These are phyloP conservation scores for Paspalum vaginatum DNA, from an alignment of 176 grass and related monocot species.

Conservation along the genomic window DNA sequence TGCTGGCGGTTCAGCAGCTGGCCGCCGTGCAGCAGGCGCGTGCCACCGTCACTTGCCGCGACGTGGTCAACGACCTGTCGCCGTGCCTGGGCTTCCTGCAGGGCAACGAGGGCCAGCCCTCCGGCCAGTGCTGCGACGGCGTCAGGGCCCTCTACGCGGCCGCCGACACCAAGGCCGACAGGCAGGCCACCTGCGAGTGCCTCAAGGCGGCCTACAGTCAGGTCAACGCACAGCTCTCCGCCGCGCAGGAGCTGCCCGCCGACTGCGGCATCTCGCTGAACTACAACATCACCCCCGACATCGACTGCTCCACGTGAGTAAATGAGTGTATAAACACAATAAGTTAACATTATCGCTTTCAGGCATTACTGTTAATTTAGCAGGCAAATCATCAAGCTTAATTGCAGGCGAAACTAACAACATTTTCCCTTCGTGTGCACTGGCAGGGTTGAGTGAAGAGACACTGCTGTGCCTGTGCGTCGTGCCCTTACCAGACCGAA, in stretches of 20 bases:
- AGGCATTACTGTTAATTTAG: neutral
- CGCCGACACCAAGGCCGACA: constrained; percentile 12
- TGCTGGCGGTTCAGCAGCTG: constrained; percentile 21
- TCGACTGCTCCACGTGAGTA: constrained; percentile 55
- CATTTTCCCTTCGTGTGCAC: neutral
- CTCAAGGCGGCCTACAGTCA: constrained; percentile 33
- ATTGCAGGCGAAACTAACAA: neutral
- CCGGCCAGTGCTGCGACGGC: constrained; percentile 49
- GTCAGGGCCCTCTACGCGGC: constrained; percentile 28
- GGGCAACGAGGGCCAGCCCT: constrained; percentile 18
- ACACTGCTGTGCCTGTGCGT: neutral
- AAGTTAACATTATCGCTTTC: neutral
- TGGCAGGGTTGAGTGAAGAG: neutral
- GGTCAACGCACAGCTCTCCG: neutral
- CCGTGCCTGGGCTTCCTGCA: constrained; percentile 49
- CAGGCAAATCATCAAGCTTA: neutral
- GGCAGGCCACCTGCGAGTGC: constrained; percentile 55
- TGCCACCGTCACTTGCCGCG: constrained; percentile 30
- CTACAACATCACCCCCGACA: constrained; percentile 42
- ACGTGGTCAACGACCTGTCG: constrained; percentile 16
- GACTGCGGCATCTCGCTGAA: constrained; percentile 44
- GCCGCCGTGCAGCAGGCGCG: neutral
- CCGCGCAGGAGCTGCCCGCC: constrained; percentile 40
- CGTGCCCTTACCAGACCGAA: neutral
- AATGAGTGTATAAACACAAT: too few species aligned